These are phyloP conservation scores for Debaryomyces maramus DNA, from an alignment of 805 yeast species.

Conservation along the genomic window DNA sequence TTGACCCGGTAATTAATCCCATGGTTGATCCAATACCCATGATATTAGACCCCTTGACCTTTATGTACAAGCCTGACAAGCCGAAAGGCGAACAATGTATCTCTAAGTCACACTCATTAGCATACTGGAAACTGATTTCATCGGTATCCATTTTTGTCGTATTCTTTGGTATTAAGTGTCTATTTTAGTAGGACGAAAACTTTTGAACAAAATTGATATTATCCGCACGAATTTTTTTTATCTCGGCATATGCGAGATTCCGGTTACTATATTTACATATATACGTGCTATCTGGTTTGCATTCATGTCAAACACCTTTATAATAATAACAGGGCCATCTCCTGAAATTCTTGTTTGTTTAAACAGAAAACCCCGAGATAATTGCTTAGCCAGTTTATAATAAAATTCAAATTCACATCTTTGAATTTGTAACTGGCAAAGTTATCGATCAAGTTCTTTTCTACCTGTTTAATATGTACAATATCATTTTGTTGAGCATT, in stretches of 20 bases:
- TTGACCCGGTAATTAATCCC: slow-evolving; percentile 55
- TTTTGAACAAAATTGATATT: too few relatives aligned
- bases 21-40: slow-evolving; percentile 58
- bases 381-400: slow-evolving; percentile 33
- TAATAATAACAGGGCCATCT: not conserved
- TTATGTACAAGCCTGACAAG: slow-evolving; percentile 50
- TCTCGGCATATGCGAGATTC: too few relatives aligned
- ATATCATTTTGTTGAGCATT: slow-evolving; percentile 14
- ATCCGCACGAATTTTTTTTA: too few relatives aligned
- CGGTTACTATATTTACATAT: too few relatives aligned
- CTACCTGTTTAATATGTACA: slow-evolving; percentile 24
- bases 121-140: slow-evolving; percentile 37
- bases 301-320: too few relatives aligned
- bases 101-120: slow-evolving; percentile 53
- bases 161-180: too few relatives aligned
- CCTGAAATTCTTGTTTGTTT: slow-evolving; percentile 8
- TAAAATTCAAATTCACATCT: slow-evolving; percentile 21
- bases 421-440: slow-evolving; percentile 17
- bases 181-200: too few relatives aligned
- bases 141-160: slow-evolving; percentile 9
- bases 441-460: slow-evolving; percentile 27
- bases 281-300: too few relatives aligned
- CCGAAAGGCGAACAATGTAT: slow-evolving; percentile 60
- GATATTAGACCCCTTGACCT: slow-evolving; percentile 47
- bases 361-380: slow-evolving; percentile 23